These are phyloP conservation scores for Sporisorium scitamineum DNA, from an alignment of 1,284 basidiomycete genomes.

Conservation along the genomic window DNA sequence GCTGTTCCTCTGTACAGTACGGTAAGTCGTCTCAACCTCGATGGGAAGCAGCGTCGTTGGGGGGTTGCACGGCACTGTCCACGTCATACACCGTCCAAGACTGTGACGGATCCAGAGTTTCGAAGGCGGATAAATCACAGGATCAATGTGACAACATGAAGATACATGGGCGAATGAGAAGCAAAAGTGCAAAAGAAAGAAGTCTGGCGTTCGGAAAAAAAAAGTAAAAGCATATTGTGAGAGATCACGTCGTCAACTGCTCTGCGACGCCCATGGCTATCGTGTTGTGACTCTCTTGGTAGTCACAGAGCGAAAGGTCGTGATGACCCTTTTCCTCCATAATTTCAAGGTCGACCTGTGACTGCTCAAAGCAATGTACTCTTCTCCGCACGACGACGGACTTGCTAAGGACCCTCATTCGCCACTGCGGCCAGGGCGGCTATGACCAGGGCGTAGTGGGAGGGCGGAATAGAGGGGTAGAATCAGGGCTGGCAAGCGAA, in stretches of 20 bases:
- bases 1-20: not conserved
- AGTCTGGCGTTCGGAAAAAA: slow-evolving; percentile 7
- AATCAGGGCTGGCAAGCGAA: not conserved
- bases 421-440: slow-evolving; percentile 7
- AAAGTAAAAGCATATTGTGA: not conserved
- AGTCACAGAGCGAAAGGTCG: not conserved
- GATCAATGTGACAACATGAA: slow-evolving; percentile 10
- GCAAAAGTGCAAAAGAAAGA: not conserved
- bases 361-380: not conserved
- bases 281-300: not conserved
- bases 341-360: not conserved
- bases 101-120: not conserved
- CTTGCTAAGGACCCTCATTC: not conserved
- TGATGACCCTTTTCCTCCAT: not conserved
- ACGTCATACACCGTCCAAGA: not conserved
- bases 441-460: slow-evolving; percentile 9
- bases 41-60: not conserved
- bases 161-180: not conserved
- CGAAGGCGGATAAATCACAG: not conserved
- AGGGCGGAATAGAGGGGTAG: slow-evolving; percentile 10
- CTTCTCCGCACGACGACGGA: not conserved
- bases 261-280: slow-evolving; percentile 26
- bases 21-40: not conserved
- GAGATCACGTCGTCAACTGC: slow-evolving; percentile 34
- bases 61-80: not conserved